Evolutionary conservation across 1,284 basidiomycete species (phyloP), one percentile per base, ranked within the genome.

Genomic region (Fomitopsis pinicola): DNA sequence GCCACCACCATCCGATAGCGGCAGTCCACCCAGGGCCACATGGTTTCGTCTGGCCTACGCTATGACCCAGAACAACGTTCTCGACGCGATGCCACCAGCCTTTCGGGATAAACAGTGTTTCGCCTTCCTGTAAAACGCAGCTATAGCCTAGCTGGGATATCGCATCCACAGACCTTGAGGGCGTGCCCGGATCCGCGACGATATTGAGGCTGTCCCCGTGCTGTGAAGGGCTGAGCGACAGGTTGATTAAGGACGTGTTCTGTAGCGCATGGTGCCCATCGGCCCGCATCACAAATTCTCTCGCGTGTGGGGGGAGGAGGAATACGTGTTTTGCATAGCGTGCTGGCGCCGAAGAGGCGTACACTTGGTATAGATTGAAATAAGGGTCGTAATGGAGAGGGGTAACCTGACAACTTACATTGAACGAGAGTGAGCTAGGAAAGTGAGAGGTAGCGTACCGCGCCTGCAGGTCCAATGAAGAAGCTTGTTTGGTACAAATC

Each of bases 81-180:
- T 70, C 67, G 15, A 70, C 68, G 28, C 69, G 68, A 56, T 72
- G 69, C 69, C 71, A 70, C 70, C 71, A 71, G 19, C 68, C 60
- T 36, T 66, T 61, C 2, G 68, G 70, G 33, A 72, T 65, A 55
- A 68, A 68, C 26, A 72, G 48, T 46, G 67, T 69, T 56, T 72
- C 68, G 4, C 68, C 66, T 46, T 71, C 70, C 10, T 62, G 63
- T 38, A 69, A 58, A 15, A 70, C 55, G 53, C 71, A 72, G 42
- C 59, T 63, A 67, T 30, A 14, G 62, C 69, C 12, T 38, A 3
- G 10, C 42, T 35, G 8, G 22, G 67, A 63, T 12, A 71, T 36
- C 17, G 55, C 48, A 42, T 65, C 62, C 9, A 58, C 61, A 9
- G 61, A 62, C 30, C 58, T 50, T 8, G 26, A 35, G 10, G 54